Base-by-base conservation (phyloP, 78 protist species). In the Dictyostelium capitatum region DNA sequence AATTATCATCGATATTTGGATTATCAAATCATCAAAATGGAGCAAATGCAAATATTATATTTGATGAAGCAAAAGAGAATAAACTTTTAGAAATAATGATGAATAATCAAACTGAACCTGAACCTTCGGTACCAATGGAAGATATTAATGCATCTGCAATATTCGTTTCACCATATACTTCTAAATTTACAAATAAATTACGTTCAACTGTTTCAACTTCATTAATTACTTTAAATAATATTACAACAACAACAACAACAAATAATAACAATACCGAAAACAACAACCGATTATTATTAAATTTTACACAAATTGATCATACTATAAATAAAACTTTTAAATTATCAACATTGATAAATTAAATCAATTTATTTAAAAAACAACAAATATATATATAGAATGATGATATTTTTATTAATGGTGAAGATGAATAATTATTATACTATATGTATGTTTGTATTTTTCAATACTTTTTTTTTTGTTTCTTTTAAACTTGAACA, bases 181-280 rank as follows among this genome's bases (percentile, higher is more conserved):
- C 79, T 8, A 8, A 6, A 20, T 46, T 30, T 46, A 11, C 79
- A 73, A n/a, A 47, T 20, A 23, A 37, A 46, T 20, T 47, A 7
- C 57, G n/a, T 6, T 37, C 79, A 46, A 73, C 79, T 0, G 57
- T 73, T 37, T 73, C 79, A 46, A 30, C 79, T 41, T 73, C 79
- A 20, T n/a, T 73, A 73, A 37, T 73, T 17, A 67, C 75, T 15
- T 5, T 10, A 6, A 32, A 32, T 32, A 32, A 67, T 32, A 32
- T 28, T 6, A 67, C 25, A 6, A 65, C 23, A 10, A 65, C 23
- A 4, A 64, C 20, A 8, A 57, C 17, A 8, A 57, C 17, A 6
- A 57, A 57, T 6, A n/a, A 57, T 15, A 23, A 59, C 32, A 59
- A 59, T 53, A 53, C 3, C 25, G 9, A 23, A 7, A 59, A 20